Conservation (phyloP, 805 yeast genomes). For the Lipomyces chichibuensis region DNA sequence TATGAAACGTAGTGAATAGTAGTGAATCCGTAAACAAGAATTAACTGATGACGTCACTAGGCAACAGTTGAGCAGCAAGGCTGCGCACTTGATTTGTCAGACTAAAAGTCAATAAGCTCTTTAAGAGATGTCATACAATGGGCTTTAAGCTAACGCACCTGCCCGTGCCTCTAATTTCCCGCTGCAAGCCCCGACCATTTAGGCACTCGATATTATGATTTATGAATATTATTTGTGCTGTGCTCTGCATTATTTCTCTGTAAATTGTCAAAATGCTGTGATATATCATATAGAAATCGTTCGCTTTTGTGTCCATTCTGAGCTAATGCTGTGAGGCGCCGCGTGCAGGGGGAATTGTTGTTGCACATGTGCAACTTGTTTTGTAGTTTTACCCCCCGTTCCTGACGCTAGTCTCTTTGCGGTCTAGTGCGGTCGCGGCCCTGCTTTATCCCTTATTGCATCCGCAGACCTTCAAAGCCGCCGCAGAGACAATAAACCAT, state of each 20-base stretch:
- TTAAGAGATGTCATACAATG: not conserved
- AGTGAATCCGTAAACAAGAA: too few species aligned
- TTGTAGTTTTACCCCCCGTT: not conserved
- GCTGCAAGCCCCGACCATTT: not conserved
- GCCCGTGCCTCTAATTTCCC: slow-evolving; percentile 1
- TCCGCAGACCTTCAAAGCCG: not conserved
- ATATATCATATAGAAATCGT: too few species aligned
- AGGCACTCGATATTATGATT: not conserved
- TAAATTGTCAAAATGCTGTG: too few species aligned
- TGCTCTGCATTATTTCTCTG: not conserved
- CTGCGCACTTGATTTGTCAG: not conserved
- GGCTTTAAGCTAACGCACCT: not conserved
- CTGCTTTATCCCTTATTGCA: not conserved
- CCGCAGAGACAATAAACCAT: too few species aligned
- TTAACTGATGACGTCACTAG: too few species aligned
- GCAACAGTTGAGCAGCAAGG: not conserved
- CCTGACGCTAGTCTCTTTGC: not conserved
- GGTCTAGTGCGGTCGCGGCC: not conserved
- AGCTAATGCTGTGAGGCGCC: too few species aligned
- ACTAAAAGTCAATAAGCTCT: not conserved
- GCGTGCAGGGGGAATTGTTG: too few species aligned
- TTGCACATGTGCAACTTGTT: too few species aligned
- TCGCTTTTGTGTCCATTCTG: too few species aligned
- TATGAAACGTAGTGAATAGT: too few species aligned
- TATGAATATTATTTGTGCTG: not conserved